phyloP scores from a whole-genome alignment of 805 yeast species.

The Blastobotrys americana region DNA sequence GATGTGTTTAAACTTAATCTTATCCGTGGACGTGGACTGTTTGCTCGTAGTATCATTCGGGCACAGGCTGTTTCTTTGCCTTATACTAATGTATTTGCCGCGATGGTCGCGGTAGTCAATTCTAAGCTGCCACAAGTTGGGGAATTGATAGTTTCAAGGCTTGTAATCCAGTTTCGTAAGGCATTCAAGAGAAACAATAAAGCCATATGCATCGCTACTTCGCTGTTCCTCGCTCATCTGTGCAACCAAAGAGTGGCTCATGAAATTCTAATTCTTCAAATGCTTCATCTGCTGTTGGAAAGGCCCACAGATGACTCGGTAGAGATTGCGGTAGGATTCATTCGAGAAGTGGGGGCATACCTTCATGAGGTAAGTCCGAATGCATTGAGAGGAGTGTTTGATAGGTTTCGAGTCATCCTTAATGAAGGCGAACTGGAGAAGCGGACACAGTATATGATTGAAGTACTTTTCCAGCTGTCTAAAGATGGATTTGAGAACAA shows the following conservation, averaged over 20 bases:
- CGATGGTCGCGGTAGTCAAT: constrained; percentile 53
- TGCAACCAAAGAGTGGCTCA: constrained; percentile 56
- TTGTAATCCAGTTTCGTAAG: constrained; percentile 52
- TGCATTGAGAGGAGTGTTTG: constrained; percentile 48
- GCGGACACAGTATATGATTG: constrained; percentile 41
- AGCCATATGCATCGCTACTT: constrained; percentile 36
- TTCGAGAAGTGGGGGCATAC: constrained; percentile 47
- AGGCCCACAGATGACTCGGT: constrained; percentile 50
- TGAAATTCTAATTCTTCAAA: constrained; percentile 46
- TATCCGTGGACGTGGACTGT: constrained; percentile 51
- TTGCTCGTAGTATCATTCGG: constrained; percentile 51
- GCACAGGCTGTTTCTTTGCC: constrained; percentile 40
- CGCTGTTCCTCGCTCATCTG: constrained; percentile 52
- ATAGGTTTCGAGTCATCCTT: constrained; percentile 51
- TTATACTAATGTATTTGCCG: constrained; percentile 46
- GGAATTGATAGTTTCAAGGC: constrained; percentile 43
- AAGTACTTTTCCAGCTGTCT: constrained; percentile 45
- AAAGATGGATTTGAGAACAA: constrained; percentile 37
- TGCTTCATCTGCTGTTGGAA: constrained; percentile 41
- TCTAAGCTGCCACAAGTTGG: constrained; percentile 67
- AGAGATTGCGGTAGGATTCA: constrained; percentile 44
- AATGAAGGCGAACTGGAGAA: constrained; percentile 45
- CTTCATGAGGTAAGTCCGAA: constrained; percentile 38
- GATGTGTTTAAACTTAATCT: constrained; percentile 54
- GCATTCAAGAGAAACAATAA: constrained; percentile 44